Evolutionary conservation across 257 asterid species (phyloP), one percentile per base, ranked within the genome.

Genomic region (Coffea eugenioides): DNA sequence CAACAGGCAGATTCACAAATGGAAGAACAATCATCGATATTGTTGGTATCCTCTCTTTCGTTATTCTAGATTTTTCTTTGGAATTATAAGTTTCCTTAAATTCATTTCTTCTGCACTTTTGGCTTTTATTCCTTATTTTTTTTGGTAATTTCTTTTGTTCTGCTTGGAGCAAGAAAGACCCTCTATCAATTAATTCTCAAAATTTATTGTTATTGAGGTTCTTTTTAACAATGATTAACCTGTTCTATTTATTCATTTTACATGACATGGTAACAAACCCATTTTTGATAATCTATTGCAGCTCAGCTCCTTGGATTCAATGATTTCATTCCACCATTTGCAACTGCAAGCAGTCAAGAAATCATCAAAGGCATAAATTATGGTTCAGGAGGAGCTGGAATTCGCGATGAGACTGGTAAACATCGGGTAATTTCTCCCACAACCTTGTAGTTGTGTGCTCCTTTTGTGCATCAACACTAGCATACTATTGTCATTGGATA

Each of bases 1-100:
- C 91, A 5, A 88, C 92, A 2, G 93, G 94, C 36, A 72, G 97
- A 73, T 91, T 91, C 79, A 54, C 83, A 79, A 90, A 88, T 12
- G 90, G 90, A 0, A 36, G 25, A 5, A 90, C 77, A n/a, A 36
- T 80, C 0, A 61, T 90, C 9, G 94, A 90, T 80, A 81, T 59
- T n/a, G 59, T 90, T 0, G 88, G 94, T 91, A 74, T 23, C 21
- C 1, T 9, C 51, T 46, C 51, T 46, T 46, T 46, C 51, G 6
- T 7, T 7, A 46, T 7, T 46, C 51, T 46, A 46, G 1, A 46
- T 9, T 46, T 46, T 46, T 4, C 10, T 16, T 54, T 54, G 4
- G 61, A 4, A 54, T 1, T 0, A 54, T 16, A 11, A 54, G 20
- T 54, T 16, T 54, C 21, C 14, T 16, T 15, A 54, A 54, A 16